These are phyloP conservation scores for Mucor mucedo DNA, from an alignment of 371 early-diverging fungal genomes.

Conservation along the genomic window DNA sequence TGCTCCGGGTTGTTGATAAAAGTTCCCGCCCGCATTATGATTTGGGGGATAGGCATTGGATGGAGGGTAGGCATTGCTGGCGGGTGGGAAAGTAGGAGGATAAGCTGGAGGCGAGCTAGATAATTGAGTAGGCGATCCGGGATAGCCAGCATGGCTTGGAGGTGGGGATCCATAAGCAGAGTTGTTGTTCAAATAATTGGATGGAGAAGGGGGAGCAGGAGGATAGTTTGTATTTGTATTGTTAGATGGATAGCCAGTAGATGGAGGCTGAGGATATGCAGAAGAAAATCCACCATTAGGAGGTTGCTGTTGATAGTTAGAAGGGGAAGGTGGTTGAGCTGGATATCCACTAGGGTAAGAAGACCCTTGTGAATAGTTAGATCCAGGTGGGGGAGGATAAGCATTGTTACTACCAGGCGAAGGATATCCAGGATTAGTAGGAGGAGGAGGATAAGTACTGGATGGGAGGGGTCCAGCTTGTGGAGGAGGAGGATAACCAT, in stretches of 20 bases:
- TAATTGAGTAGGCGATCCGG: background rate
- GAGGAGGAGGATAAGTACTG: slow-evolving; percentile 21
- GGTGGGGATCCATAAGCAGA: slow-evolving; percentile 7
- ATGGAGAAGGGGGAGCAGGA: slow-evolving; percentile 17
- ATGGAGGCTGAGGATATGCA: slow-evolving; percentile 14
- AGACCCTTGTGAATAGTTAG: slow-evolving; percentile 5
- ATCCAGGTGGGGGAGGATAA: slow-evolving; percentile 15
- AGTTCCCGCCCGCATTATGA: background rate
- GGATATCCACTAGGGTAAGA: slow-evolving; percentile 8
- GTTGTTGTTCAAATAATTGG: slow-evolving; percentile 5
- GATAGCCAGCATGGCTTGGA: background rate
- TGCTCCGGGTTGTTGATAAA: slow-evolving; percentile 7
- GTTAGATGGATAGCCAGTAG: background rate
- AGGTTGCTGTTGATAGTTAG: slow-evolving; percentile 1
- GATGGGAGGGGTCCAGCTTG: slow-evolving; percentile 13
- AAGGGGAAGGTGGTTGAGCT: slow-evolving; percentile 10
- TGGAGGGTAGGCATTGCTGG: slow-evolving; percentile 3
- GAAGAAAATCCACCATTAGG: background rate
- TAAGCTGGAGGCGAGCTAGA: slow-evolving; percentile 13
- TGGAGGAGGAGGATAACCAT: slow-evolving; percentile 19
- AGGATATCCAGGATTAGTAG: slow-evolving; percentile 7
- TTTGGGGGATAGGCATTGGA: background rate
- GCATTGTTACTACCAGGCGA: background rate
- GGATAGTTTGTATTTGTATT: slow-evolving; percentile 16
- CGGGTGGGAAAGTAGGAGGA: slow-evolving; percentile 6